phyloP scores from a whole-genome alignment of 2,329 filamentous ascomycete species.

The Macrophomina pseudophaseolina region DNA sequence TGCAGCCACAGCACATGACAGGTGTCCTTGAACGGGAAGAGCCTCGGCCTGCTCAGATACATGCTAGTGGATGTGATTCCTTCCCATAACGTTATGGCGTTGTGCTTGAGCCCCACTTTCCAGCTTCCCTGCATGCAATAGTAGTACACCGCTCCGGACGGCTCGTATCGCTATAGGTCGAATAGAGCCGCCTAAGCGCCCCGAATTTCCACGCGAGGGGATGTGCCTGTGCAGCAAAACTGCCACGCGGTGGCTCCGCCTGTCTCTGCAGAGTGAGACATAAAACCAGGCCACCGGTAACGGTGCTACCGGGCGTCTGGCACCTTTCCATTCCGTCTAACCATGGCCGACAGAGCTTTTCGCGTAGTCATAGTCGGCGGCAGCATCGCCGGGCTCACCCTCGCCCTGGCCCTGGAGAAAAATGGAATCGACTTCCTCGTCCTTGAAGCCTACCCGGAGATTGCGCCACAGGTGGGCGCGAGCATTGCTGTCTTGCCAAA shows the following conservation, averaged over 20 bases:
- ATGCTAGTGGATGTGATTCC: too few relatives aligned
- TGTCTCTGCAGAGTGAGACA: neutral
- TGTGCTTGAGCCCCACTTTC: neutral
- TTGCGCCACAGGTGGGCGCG: constrained; percentile 33
- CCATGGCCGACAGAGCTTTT: neutral
- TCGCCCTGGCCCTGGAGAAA: constrained; percentile 19
- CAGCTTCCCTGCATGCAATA: neutral
- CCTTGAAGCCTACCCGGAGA: constrained; percentile 30
- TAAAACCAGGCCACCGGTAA: neutral
- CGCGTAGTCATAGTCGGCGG: constrained; percentile 23
- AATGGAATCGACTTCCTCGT: constrained; percentile 24
- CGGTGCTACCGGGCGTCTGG: neutral
- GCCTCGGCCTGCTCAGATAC: too few relatives aligned
- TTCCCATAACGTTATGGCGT: too few relatives aligned
- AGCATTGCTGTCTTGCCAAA: constrained; percentile 31
- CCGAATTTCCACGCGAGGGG: neutral
- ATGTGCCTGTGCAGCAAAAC: neutral
- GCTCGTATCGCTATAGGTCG: neutral
- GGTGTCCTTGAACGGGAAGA: too few relatives aligned
- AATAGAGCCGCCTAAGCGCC: neutral
- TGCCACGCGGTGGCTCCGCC: neutral
- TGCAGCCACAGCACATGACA: too few relatives aligned
- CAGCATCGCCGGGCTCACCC: constrained; percentile 24
- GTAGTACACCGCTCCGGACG: neutral
- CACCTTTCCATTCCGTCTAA: neutral